Base-by-base conservation (phyloP, 148 eudicot genomes). In the Limonium bicolor region DNA sequence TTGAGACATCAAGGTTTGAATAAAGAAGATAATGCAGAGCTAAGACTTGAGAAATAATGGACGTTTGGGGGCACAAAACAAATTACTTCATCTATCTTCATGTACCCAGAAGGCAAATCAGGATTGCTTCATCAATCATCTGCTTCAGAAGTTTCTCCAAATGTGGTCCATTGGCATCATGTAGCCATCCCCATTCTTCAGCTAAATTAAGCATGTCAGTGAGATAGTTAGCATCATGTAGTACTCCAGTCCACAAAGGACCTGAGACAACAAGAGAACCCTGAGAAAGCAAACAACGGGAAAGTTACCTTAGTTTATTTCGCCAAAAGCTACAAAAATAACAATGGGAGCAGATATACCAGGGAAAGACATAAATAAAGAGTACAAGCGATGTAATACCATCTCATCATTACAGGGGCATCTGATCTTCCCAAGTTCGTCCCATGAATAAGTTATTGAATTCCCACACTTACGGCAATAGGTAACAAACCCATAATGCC, bases 241-340 rank as follows among this genome's bases (percentile, higher is more conserved):
- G 87, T 41, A 88, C 88, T 42, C 99, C 99, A 12, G 88, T 90
- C 95, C 95, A 90, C 20, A 90, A 78, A 10, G 99, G 99, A 25
- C 99, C 95, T 15, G 94, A 73, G 53, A 90, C 80, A 37, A 69
- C 56, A 33, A 57, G 68, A 32, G 92, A 72, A 39, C 65, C 44
- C 48, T 68, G 93, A 80, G 84, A 49, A 60, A 63, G 41, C 37
- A 67, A 39, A 31, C 4, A 41, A 20, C 17, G 30, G 17, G 18
- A 26, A n/a, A n/a, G n/a, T n/a, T n/a, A n/a, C n/a, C n/a, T n/a
- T n/a, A n/a, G n/a, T n/a, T n/a, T n/a, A n/a, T n/a, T n/a, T n/a
- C n/a, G n/a, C n/a, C n/a, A n/a, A n/a, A n/a, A n/a, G n/a, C n/a
- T n/a, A n/a, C n/a, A n/a, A n/a, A n/a, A n/a, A n/a, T n/a, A n/a